Conservation (phyloP, 116 monocot genomes). For the Papilionanthe hybrid region DNA sequence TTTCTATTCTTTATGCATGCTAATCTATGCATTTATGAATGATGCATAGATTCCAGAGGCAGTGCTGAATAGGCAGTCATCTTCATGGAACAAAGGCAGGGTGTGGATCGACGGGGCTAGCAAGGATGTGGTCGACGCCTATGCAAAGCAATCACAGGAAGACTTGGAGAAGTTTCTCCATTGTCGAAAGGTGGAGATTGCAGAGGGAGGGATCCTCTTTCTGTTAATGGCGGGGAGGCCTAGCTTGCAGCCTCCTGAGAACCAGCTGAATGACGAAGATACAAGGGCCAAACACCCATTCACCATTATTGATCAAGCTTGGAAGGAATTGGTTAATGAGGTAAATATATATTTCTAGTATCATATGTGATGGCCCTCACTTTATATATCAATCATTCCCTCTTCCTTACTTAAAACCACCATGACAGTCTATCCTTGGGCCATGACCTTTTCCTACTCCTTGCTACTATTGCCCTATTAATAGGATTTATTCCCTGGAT, state of each 20-base stretch:
- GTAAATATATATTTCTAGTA: conserved; percentile 11
- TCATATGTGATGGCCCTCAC: neutral
- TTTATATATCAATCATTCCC: neutral
- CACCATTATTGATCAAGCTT: conserved; percentile 60
- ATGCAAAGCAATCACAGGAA: conserved; percentile 44
- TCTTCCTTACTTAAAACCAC: conserved; percentile 20
- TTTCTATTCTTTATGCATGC: neutral
- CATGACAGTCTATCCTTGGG: conserved; percentile 15
- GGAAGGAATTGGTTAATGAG: conserved; percentile 50
- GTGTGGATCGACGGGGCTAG: conserved; percentile 52
- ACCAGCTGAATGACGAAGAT: conserved; percentile 58
- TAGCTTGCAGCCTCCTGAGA: conserved; percentile 27
- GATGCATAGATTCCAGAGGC: conserved; percentile 39
- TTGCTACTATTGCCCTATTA: too few relatives aligned
- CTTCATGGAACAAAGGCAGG: conserved; percentile 50
- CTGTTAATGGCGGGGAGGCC: conserved; percentile 53
- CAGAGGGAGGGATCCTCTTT: conserved; percentile 44
- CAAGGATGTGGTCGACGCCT: conserved; percentile 50
- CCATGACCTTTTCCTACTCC: neutral
- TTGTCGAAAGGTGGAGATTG: conserved; percentile 44
- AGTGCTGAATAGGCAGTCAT: conserved; percentile 34
- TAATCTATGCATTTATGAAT: neutral
- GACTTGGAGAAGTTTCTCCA: conserved; percentile 39
- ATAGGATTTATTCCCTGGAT: too few relatives aligned
- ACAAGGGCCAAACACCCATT: conserved; percentile 63